Evolutionary conservation across 169 alveolate genomes (phyloP), one percentile per base, ranked within the genome.

Genomic region (Plasmodium sp.): DNA sequence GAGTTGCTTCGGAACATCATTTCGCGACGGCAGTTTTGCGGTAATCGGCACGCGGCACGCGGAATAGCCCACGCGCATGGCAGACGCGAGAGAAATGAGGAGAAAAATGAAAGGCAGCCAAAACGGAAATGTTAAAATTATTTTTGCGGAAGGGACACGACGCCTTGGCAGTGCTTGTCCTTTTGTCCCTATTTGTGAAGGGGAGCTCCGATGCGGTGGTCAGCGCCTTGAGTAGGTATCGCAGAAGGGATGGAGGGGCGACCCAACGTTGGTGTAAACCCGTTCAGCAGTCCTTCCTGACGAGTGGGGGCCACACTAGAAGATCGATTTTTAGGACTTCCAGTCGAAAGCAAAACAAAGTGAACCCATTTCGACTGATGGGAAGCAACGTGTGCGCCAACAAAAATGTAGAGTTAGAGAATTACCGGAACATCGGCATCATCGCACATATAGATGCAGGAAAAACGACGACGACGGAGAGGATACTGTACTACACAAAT

Each of bases 391-490:
- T n/a, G 14, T 33, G 81, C 48, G 71, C 72, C 14, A 90, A 77
- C 33, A 93, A 71, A 71, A 84, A 75, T 85, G 95, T 96, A n/a
- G 92, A 93, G 4, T 81, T 93, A 12, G 95, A 92, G 5, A 94
- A 93, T 71, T 95, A 94, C 90, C 96, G 99, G 45, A 98, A 98
- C 93, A 95, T 98, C 71, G 99, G 99, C 22, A 98, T 99, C 73
- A 98, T 99, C 85, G 99, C 99, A 33, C 99, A 99, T 92, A 98
- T 99, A 45, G 99, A 99, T 94, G 99, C 99, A 12, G 99, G 99
- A 3, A 99, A 99, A 95, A 98, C 99, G 22, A 98, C 99, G 31
- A 97, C 99, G 27, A 98, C 99, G 7, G 99, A 99, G 96, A 95
- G 99, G 84, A 98, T 98, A 97, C 96, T 98, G 39, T 98, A 94